Base-by-base conservation (phyloP, 768 basidiomycete species). In the Coprinellus aureogranulatus region DNA sequence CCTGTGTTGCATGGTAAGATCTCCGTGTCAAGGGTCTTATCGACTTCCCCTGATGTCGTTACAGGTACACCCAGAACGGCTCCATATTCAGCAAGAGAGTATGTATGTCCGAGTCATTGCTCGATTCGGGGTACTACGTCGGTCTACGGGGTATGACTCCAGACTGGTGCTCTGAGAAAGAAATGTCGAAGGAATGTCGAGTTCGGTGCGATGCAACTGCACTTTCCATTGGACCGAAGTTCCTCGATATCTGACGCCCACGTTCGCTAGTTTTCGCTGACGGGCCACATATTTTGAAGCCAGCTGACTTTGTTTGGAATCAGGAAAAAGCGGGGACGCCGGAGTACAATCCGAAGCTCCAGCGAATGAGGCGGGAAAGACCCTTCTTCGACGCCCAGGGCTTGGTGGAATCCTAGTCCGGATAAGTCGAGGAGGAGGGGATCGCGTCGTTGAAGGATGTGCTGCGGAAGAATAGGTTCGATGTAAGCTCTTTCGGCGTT, bases 131-230 rank as follows among this genome's bases (percentile, higher is more conserved):
- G 23, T 8, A 28, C 31, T 27, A 27, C 4, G 53, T 44, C 14
- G 6, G 18, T 52, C 22, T 49, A 16, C 16, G 28, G 28, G 54
- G 40, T 52, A 30, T n/a, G 25, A n/a, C n/a, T 30, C 42, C 52
- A 92, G 89, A 73, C 90, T 45, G 88, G 86, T 20, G 89, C 89
- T 2, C 73, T 92, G 26, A 79, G 89, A 51, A 90, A 89, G 69
- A 78, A 87, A 57, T 83, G 84, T 61, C 82, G 75, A 57, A 84
- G 86, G 61, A 77, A 79, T 53, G 68, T 89, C 40, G 88, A 91
- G 61, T 75, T 90, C 54, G 86, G 89, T 87, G 53, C 30, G 70
- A n/a, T 62, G 10, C 2, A 44, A 18, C 41, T 8, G 16, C 16
- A 22, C 55, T n/a, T 57, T 20, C 57, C 31, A 41, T n/a, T n/a